phyloP scores from a whole-genome alignment of 2,329 filamentous ascomycete species.

The Stemphylium beticola region DNA sequence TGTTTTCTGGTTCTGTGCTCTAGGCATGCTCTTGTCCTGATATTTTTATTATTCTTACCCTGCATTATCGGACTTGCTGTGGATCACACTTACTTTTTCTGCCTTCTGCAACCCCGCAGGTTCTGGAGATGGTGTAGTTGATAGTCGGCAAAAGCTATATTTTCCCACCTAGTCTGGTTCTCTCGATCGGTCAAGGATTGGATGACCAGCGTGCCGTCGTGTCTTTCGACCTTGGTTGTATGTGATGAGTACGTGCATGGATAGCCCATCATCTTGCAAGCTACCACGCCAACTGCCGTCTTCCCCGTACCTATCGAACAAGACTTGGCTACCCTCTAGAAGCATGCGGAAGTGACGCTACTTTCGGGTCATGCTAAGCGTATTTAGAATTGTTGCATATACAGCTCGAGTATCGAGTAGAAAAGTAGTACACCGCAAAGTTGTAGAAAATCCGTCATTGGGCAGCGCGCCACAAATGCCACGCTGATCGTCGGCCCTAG shows the following conservation, averaged over 20 bases:
- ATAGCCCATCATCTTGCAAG: neutral
- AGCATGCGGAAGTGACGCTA: neutral
- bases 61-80: neutral
- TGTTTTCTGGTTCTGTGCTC: neutral
- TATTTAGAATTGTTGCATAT: neutral
- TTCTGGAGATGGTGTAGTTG: neutral
- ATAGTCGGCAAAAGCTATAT: neutral
- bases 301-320: neutral
- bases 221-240: neutral
- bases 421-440: slow-evolving; percentile 2
- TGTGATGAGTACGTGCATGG: neutral
- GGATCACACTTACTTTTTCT: neutral
- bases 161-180: neutral
- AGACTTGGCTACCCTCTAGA: neutral
- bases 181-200: neutral
- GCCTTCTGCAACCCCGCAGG: neutral
- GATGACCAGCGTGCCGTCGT: neutral
- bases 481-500: slow-evolving; percentile 19
- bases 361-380: neutral
- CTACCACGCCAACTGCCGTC: neutral
- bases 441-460: neutral
- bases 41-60: neutral
- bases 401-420: neutral
- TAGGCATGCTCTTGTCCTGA: neutral
- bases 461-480: slow-evolving; percentile 8